Conservation (phyloP, 2,329 filamentous ascomycete species). For the Drechslerella dactyloides region DNA sequence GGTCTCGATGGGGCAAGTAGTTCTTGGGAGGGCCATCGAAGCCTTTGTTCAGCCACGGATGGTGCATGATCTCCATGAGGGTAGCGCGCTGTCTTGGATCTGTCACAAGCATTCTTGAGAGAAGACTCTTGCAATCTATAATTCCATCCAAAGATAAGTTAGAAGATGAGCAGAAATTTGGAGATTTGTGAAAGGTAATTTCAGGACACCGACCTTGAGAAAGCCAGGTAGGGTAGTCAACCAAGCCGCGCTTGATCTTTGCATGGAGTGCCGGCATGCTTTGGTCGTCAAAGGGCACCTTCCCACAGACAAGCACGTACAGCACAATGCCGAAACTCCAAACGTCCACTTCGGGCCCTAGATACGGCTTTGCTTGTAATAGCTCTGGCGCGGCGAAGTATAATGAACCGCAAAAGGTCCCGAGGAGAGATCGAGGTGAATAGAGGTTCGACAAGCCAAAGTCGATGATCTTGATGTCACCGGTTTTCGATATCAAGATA, state of each 20-base stretch:
- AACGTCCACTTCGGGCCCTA: slow-evolving; percentile 95
- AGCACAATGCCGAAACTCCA: slow-evolving; percentile 96
- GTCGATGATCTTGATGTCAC: slow-evolving; percentile 99
- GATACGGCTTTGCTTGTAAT: slow-evolving; percentile 96
- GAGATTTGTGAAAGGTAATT: background rate
- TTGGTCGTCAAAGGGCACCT: slow-evolving; percentile 95
- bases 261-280: slow-evolving; percentile 97
- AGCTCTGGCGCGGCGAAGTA: slow-evolving; percentile 98
- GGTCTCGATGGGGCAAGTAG: slow-evolving; percentile 80
- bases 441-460: slow-evolving; percentile 99
- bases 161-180: slow-evolving; percentile 57
- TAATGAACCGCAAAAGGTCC: slow-evolving; percentile 96
- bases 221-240: slow-evolving; percentile 94
- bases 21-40: slow-evolving; percentile 86
- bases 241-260: slow-evolving; percentile 90
- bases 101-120: slow-evolving; percentile 91
- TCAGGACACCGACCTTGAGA: slow-evolving; percentile 62
- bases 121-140: slow-evolving; percentile 86
- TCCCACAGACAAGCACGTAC: slow-evolving; percentile 79
- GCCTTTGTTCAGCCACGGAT: slow-evolving; percentile 91
- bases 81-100: slow-evolving; percentile 93
- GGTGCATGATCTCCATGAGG: slow-evolving; percentile 88
- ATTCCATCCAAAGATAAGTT: slow-evolving; percentile 85
- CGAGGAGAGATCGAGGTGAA: slow-evolving; percentile 98
- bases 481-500: slow-evolving; percentile 86